Evolutionary conservation across 306 rosid genomes (phyloP).

Genomic region (Pyrus betulifolia): DNA sequence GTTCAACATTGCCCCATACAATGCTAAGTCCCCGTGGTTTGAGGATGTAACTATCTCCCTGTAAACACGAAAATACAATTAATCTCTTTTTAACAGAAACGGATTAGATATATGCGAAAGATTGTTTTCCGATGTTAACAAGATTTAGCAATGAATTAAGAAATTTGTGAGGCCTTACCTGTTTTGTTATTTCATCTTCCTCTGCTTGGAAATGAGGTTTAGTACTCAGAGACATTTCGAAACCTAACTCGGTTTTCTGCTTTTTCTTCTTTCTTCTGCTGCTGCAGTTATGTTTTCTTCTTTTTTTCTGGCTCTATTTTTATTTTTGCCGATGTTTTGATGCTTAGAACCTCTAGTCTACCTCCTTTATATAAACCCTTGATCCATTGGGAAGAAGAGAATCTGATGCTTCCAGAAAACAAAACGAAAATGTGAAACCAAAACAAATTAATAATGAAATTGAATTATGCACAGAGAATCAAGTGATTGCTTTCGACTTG

Average conservation of each 20-base stretch:
- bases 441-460: neutral
- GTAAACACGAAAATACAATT: neutral
- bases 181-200: rapidly evolving
- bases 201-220: constrained; percentile 18
- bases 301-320: neutral
- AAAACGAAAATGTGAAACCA: neutral
- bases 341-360: neutral
- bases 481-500: neutral
- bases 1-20: constrained; percentile 39
- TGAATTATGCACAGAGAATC: neutral
- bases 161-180: neutral
- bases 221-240: constrained; percentile 3
- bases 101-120: neutral
- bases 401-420: neutral
- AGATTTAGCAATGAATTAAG: neutral
- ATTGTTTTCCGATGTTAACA: neutral
- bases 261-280: neutral
- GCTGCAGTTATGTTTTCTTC: neutral
- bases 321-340: neutral
- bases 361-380: neutral
- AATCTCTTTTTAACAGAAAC: neutral
- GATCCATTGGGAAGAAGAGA: neutral
- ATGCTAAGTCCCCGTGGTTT: constrained; percentile 20
- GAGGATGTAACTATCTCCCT: neutral
- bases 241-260: neutral